A percentile compares a stretch with the other conserved stretches of the same genome.
Conservation (phyloP, 2,329 filamentous ascomycete species). For the Teratosphaeria nubilosa region DNA sequence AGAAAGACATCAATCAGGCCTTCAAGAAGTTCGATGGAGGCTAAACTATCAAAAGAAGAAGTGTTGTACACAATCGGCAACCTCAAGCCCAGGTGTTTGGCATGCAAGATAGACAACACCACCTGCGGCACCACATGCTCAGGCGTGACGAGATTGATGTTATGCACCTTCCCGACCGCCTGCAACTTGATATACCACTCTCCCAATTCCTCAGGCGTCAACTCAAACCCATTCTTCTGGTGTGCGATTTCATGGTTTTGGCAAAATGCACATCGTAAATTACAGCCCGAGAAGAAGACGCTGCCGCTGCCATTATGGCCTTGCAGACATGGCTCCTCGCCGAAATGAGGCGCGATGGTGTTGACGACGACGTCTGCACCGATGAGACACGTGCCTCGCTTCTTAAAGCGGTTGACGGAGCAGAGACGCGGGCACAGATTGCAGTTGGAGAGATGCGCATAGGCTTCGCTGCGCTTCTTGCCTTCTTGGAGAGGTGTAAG, state of each 20-base stretch:
- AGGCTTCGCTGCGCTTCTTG: conserved; percentile 63
- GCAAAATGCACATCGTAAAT: conserved; percentile 63
- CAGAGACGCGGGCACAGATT: conserved; percentile 72
- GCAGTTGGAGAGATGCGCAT: conserved; percentile 66
- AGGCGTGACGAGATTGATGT: conserved; percentile 79
- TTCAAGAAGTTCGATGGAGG: conserved; percentile 62
- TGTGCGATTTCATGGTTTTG: conserved; percentile 81
- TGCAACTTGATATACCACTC: conserved; percentile 80
- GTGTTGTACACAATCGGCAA: conserved; percentile 79
- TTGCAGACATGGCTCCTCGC: conserved; percentile 74
- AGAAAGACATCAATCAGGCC: conserved; percentile 78
- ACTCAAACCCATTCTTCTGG: conserved; percentile 67
- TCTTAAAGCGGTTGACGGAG: conserved; percentile 71
- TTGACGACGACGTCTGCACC: conserved; percentile 68
- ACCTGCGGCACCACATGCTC: conserved; percentile 83
- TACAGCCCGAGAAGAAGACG: conserved; percentile 73
- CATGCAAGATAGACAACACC: conserved; percentile 63
- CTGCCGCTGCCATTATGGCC: conserved; percentile 70
- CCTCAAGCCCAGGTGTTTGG: conserved; percentile 56
- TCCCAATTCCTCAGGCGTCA: conserved; percentile 67
- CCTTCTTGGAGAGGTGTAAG: conserved; percentile 58
- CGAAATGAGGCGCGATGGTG: conserved; percentile 77
- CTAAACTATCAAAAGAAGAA: conserved; percentile 66
- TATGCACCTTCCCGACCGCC: conserved; percentile 72
- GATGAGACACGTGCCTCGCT: conserved; percentile 67